A percentile compares a stretch with the other conserved stretches of the same genome.
These are phyloP conservation scores for Phialocephala subalpina DNA, from an alignment of 2,329 filamentous ascomycete species.

Conservation along the genomic window DNA sequence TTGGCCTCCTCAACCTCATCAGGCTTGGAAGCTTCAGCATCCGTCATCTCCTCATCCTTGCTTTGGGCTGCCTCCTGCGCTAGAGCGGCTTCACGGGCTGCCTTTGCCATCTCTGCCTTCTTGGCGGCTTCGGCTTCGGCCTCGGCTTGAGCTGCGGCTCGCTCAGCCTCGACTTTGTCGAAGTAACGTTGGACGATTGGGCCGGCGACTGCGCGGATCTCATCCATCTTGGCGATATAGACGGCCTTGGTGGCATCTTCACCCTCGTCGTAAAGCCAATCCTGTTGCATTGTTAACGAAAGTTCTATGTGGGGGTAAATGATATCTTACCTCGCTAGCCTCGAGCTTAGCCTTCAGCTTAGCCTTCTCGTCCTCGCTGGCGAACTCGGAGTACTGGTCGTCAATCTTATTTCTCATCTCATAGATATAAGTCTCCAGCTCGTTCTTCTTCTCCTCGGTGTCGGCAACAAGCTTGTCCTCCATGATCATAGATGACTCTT, in stretches of 20 bases:
- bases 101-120: slow-evolving; percentile 47
- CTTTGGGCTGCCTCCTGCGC: slow-evolving; percentile 44
- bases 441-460: slow-evolving; percentile 99
- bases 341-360: slow-evolving; percentile 86
- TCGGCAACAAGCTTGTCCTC: slow-evolving; percentile 98
- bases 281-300: slow-evolving; percentile 59
- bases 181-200: slow-evolving; percentile 94
- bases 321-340: slow-evolving; percentile 78
- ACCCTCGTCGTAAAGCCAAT: slow-evolving; percentile 98
- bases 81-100: slow-evolving; percentile 55
- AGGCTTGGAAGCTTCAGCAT: slow-evolving; percentile 62
- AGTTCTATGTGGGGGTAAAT: not conserved
- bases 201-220: slow-evolving; percentile 89
- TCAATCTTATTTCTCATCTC: slow-evolving; percentile 96
- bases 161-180: slow-evolving; percentile 91
- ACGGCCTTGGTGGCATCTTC: slow-evolving; percentile 93
- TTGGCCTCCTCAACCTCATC: slow-evolving; percentile 49
- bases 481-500: slow-evolving; percentile 91
- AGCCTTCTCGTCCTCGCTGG: slow-evolving; percentile 90
- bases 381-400: slow-evolving; percentile 87
- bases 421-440: slow-evolving; percentile 97
- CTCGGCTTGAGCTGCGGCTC: slow-evolving; percentile 79
- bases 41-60: slow-evolving; percentile 70
- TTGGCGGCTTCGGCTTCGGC: slow-evolving; percentile 52
- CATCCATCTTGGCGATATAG: slow-evolving; percentile 94